Base-by-base conservation (phyloP, 164 flowering plant genomes). In the Macadamia tetraphylla region DNA sequence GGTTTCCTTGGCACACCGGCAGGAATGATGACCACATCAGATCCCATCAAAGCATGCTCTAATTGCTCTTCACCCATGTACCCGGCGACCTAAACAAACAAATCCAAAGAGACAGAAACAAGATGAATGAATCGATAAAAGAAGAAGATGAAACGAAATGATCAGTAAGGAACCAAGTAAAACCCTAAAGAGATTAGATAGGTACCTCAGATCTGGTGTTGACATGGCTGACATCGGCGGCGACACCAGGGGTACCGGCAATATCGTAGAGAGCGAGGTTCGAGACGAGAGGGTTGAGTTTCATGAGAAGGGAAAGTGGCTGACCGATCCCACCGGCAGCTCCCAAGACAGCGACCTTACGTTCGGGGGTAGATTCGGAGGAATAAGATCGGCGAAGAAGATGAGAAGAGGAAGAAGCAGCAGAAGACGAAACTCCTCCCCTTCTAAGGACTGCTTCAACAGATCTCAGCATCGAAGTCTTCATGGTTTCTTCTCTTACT, bases 1-100 rank as follows among this genome's bases (percentile, higher is more conserved):
- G 98, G 98, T 77, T 93, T 93, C 56, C 98, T 84, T 0, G 98
- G 98, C 18, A 93, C 97, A 75, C 98, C 98, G 74, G 98, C 98
- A 0, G 98, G 98, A 62, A 94, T 91, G 65, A 94, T 84, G 57
- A 94, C 92, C 18, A 94, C 49, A 72, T 91, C 98, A 1, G 84
- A 70, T 71, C 96, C 98, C 71, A 87, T 94, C 67, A 93, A 72
- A 46, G 98, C 97, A 65, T 86, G 62, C 0, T 83, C 91, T 23
- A 93, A 74, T 72, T 91, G 85, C 1, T 89, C 97, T 0, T 88
- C 94, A 12, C 90, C 92, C 71, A 72, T 64, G 67, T 79, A 93
- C 14, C 98, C 98, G 46, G 74, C 75, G 42, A 89, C 95, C 98
- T 90, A 58, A 58, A 3, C 51, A 46, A 46, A 46, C 51, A 8